Conservation (phyloP, 2,329 filamentous ascomycete genomes). For the Lecanicillium sp. region DNA sequence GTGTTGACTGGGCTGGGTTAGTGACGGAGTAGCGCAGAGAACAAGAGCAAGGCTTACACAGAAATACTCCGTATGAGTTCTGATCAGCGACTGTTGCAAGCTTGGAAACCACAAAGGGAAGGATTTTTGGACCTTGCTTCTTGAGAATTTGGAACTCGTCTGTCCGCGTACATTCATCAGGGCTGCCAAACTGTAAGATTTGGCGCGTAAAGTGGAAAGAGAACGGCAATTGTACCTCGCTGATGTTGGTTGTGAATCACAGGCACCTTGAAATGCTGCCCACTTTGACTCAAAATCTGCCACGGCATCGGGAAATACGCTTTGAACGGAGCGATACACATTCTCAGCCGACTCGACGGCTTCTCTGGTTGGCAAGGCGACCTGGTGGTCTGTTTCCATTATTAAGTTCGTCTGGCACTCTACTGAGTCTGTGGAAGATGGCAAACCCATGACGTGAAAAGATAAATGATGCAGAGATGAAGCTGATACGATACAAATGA, state of each 20-base stretch:
- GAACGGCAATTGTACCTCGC: constrained; percentile 3
- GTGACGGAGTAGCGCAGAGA: background rate
- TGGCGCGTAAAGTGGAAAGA: background rate
- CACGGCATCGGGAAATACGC: constrained; percentile 3
- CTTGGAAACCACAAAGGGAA: constrained; percentile 4
- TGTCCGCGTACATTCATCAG: constrained; percentile 1
- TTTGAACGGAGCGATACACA: constrained; percentile 4
- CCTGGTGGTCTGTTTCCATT: background rate
- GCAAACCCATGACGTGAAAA: background rate
- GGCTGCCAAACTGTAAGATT: constrained; percentile 1
- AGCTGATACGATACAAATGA: constrained; percentile 1
- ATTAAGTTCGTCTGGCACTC: background rate
- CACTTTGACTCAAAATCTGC: constrained; percentile 6
- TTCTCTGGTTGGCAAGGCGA: background rate
- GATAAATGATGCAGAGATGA: constrained; percentile 2
- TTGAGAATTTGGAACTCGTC: constrained; percentile 4
- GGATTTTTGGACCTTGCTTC: constrained; percentile 6
- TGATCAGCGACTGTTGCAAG: background rate
- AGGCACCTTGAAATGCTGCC: constrained; percentile 4
- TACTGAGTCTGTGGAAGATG: background rate
- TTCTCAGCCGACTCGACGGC: constrained; percentile 2
- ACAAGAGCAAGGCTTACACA: constrained; percentile 1
- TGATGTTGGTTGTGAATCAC: constrained; percentile 3
- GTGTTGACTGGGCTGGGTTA: constrained; percentile 5
- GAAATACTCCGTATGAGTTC: constrained; percentile 3